Base-by-base conservation (phyloP, 2,329 filamentous ascomycete species). In the Fusarium ambrosium region DNA sequence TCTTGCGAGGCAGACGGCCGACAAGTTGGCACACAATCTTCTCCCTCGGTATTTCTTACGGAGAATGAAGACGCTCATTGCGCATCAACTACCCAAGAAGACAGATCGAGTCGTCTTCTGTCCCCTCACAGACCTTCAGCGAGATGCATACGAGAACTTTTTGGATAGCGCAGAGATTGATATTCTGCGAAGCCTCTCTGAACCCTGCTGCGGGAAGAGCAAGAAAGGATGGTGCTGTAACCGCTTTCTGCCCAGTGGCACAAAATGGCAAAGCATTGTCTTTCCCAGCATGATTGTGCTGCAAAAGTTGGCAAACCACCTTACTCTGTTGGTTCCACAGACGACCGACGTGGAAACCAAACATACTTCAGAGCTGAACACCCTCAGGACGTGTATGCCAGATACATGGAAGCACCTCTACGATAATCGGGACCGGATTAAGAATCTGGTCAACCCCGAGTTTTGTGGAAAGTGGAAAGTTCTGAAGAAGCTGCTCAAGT, bases 401-500 rank as follows among this genome's bases (percentile, higher is more conserved):
- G 87, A 93, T 39, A 86, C 87, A 3, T 98, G 95, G 94, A 86
- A 91, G 78, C 85, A 91, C 22, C 86, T 98, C 0, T 97, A 95
- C 79, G 86, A 87, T 13, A 90, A 92, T 22, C 89, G 94, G 51
- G 94, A 98, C 77, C 94, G 91, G 10, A 92, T 98, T 68, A 84
- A 94, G 61, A 93, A 93, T 77, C 92, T 95, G 61, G 92, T 95
- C 2, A 95, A 98, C 77, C 93, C 94, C 0, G 93, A 97, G 67
- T 98, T 95, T 75, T 99, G 97, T 79, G 97, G 97, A 4, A 99
- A 99, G 83, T 99, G 97, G 97, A 95, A 94, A 80, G 91, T 99
- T 1, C 83, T 99, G 34, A 94, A 92, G 81, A 95, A 94, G 77
- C 86, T 99, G 5, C 88, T 99, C 8, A 92, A 92, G 65, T 96